These are phyloP conservation scores for Candida pini DNA, from an alignment of 805 yeast genomes.

Conservation along the genomic window DNA sequence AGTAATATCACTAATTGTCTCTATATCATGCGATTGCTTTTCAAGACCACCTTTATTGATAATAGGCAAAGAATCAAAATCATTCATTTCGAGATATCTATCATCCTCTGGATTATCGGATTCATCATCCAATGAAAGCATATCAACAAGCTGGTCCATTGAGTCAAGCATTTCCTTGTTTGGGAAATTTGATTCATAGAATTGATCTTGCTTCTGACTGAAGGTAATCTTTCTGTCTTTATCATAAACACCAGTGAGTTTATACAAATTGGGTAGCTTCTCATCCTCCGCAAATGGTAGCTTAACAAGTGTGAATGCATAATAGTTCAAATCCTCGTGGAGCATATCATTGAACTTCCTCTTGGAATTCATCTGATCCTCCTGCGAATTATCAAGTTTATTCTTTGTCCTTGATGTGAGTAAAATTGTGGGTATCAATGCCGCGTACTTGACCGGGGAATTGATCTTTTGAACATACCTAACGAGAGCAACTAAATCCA, in stretches of 20 bases:
- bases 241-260: slow-evolving; percentile 30
- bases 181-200: slow-evolving; percentile 28
- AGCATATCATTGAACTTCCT: slow-evolving; percentile 14
- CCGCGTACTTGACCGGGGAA: slow-evolving; percentile 46
- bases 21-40: slow-evolving; percentile 1
- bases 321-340: slow-evolving; percentile 7
- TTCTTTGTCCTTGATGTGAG: slow-evolving; percentile 14
- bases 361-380: slow-evolving; percentile 14
- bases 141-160: slow-evolving; percentile 41
- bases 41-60: slow-evolving; percentile 12
- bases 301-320: slow-evolving; percentile 45
- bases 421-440: slow-evolving; percentile 44
- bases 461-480: slow-evolving; percentile 51
- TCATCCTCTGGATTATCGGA: slow-evolving; percentile 17
- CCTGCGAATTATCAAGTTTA: slow-evolving; percentile 9
- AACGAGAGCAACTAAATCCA: slow-evolving; percentile 50
- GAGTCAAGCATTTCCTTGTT: slow-evolving; percentile 31
- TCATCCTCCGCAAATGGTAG: slow-evolving; percentile 77
- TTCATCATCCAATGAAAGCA: slow-evolving; percentile 35
- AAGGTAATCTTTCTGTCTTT: slow-evolving; percentile 1
- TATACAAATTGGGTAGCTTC: slow-evolving; percentile 46
- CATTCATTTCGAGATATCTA: slow-evolving; percentile 16
- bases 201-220: slow-evolving; percentile 15
- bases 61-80: slow-evolving; percentile 14
- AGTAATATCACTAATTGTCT: slow-evolving; percentile 9